Evolutionary conservation across 352 stramenopile species (phyloP).

Genomic region (Globisporangium recalcitrans): DNA sequence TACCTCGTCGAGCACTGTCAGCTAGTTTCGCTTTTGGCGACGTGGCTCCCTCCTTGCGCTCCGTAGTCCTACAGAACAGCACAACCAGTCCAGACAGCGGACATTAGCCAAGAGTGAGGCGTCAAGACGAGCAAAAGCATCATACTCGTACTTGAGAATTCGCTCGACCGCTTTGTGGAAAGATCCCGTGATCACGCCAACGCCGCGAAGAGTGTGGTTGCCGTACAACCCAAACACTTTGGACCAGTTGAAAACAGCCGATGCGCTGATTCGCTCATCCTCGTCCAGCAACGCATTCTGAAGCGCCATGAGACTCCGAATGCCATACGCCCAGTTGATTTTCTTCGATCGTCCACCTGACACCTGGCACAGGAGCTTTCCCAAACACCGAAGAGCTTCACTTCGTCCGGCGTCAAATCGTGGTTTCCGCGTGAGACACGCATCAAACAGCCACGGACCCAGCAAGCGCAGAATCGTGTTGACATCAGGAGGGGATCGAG

Average conservation of each 20-base stretch:
- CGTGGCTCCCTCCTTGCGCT: constrained; percentile 30
- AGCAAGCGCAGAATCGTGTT: constrained; percentile 80
- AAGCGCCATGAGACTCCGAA: constrained; percentile 78
- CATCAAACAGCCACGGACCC: constrained; percentile 83
- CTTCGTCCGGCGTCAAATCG: constrained; percentile 68
- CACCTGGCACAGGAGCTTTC: constrained; percentile 67
- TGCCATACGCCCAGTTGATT: constrained; percentile 77
- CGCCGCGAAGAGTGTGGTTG: constrained; percentile 75
- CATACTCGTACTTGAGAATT: constrained; percentile 52
- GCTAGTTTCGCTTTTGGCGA: constrained; percentile 29
- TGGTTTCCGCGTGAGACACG: constrained; percentile 63
- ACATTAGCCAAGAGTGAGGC: neutral
- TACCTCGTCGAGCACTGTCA: constrained; percentile 28
- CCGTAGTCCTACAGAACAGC: constrained; percentile 16
- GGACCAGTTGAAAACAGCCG: constrained; percentile 83
- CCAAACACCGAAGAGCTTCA: constrained; percentile 72
- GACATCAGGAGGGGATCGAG: constrained; percentile 70
- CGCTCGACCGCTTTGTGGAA: constrained; percentile 81
- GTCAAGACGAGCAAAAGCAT: neutral
- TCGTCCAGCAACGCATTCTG: constrained; percentile 76
- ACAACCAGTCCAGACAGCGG: neutral
- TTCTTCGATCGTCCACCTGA: constrained; percentile 69
- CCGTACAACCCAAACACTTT: constrained; percentile 78
- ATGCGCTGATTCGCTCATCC: constrained; percentile 73
- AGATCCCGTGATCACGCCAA: constrained; percentile 64